phyloP scores from a whole-genome alignment of 2,329 filamentous ascomycete genomes.

The Ascochyta lentis region DNA sequence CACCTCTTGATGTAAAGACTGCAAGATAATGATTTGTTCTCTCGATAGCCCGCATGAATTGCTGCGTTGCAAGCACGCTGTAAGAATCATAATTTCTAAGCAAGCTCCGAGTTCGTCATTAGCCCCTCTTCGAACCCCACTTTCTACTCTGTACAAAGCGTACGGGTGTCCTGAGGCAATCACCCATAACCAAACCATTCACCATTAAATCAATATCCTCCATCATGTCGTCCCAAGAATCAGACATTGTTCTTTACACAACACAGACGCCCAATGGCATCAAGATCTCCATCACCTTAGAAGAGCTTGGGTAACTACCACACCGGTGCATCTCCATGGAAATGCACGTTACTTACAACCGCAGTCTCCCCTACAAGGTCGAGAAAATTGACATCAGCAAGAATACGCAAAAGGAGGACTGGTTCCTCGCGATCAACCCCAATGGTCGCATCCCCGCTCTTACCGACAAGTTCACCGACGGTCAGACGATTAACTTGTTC shows the following conservation, averaged over 20 bases:
- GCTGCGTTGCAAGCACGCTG: background rate
- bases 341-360: background rate
- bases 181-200: background rate
- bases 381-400: slow-evolving; percentile 74
- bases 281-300: slow-evolving; percentile 85
- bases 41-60: background rate
- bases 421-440: slow-evolving; percentile 91
- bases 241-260: slow-evolving; percentile 83
- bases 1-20: no score
- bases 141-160: slow-evolving; percentile 17
- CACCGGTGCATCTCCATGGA: background rate
- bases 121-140: slow-evolving; percentile 34
- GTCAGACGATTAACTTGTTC: slow-evolving; percentile 76
- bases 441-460: slow-evolving; percentile 91
- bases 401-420: slow-evolving; percentile 81
- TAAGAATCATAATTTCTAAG: slow-evolving; percentile 30
- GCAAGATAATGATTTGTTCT: no score
- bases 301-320: slow-evolving; percentile 70
- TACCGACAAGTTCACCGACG: slow-evolving; percentile 76
- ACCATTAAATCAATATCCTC: background rate
- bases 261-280: slow-evolving; percentile 85
- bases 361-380: slow-evolving; percentile 74
- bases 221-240: slow-evolving; percentile 40
- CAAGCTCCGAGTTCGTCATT: slow-evolving; percentile 34
- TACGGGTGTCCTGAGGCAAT: background rate